Base-by-base conservation (phyloP, 345 rosid species). In the Stellera chamaejasme region DNA sequence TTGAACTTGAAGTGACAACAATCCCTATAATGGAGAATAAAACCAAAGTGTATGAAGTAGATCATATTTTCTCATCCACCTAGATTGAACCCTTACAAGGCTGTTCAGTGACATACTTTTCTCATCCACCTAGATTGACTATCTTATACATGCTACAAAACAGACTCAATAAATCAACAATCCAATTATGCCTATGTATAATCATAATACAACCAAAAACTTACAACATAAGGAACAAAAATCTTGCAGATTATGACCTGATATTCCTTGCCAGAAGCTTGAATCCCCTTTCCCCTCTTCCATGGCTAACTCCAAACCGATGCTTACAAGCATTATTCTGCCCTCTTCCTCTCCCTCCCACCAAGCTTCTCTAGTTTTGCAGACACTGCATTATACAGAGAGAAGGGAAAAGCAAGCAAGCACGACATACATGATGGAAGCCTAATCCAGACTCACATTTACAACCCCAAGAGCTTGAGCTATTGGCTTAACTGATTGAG, bases 171-270 rank as follows among this genome's bases (percentile, higher is more conserved):
- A 50, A 10, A 27, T 25, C 27, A 11, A 50, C 39, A 58, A 55
- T 57, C 58, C 68, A 71, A 54, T 45, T 64, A 64, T 32, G 46
- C 63, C 60, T 46, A 66, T 44, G 61, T 43, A 19, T 19, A 19
- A 19, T 69, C 53, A 59, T 49, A 65, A 58, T 64, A 76, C 71
- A 69, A 74, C 57, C 63, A 73, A 72, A 49, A 16, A 32, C 39
- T 44, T 62, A 47, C 43, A 74, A 74, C 69, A 74, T 58, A 69
- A 64, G 56, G 72, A 72, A 59, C 27, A 54, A 65, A n/a, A 65
- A 68, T 56, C 56, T 65, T 41, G 61, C 69, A 54, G 66, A 77
- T 69, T 54, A 70, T 81, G 80, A 77, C 87, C 85, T 77, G 77
- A 62, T 62, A 62, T 67, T 61, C 58, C 73, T 64, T 52, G 56